phyloP scores from a whole-genome alignment of 768 basidiomycete genomes.

The Leccinum subgranulosum region DNA sequence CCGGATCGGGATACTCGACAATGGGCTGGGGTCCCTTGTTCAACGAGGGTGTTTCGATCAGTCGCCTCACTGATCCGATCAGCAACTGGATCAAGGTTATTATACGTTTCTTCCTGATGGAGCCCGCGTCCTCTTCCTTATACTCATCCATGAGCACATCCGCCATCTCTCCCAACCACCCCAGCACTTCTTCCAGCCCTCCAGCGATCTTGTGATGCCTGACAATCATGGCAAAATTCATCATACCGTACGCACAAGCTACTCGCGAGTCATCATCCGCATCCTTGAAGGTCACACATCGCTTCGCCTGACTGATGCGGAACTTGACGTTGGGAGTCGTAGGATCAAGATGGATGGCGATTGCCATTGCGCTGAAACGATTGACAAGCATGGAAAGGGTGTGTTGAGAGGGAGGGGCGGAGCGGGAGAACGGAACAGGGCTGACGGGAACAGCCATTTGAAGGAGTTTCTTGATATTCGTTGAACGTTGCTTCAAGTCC shows the following conservation, averaged over 20 bases:
- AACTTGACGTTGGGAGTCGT: constrained; percentile 41
- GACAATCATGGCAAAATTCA: constrained; percentile 64
- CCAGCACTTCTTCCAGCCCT: constrained; percentile 47
- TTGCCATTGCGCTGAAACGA: constrained; percentile 68
- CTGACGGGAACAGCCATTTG: constrained; percentile 71
- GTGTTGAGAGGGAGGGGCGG: constrained; percentile 43
- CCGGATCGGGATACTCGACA: constrained; percentile 58
- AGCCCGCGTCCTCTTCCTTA: constrained; percentile 27
- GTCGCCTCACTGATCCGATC: constrained; percentile 53
- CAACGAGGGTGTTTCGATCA: constrained; percentile 42
- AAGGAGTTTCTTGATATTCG: constrained; percentile 62
- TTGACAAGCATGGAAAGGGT: constrained; percentile 81
- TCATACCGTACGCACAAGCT: constrained; percentile 73
- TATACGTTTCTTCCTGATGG: constrained; percentile 23
- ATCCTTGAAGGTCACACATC: constrained; percentile 64
- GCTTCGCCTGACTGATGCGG: constrained; percentile 61
- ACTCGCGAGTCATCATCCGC: constrained; percentile 61
- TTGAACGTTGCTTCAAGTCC: constrained; percentile 35
- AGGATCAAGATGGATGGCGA: constrained; percentile 68
- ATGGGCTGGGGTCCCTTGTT: constrained; percentile 32
- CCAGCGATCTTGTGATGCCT: constrained; percentile 46
- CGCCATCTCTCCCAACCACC: constrained; percentile 66
- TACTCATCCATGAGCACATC: constrained; percentile 55
- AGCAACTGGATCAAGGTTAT: constrained; percentile 47
- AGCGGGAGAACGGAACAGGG: constrained; percentile 59